Percentiles rank a stretch among this genome's conserved stretches.
These are phyloP conservation scores for Crithidia expoeki DNA, from an alignment of 208 protist genomes.

Conservation along the genomic window DNA sequence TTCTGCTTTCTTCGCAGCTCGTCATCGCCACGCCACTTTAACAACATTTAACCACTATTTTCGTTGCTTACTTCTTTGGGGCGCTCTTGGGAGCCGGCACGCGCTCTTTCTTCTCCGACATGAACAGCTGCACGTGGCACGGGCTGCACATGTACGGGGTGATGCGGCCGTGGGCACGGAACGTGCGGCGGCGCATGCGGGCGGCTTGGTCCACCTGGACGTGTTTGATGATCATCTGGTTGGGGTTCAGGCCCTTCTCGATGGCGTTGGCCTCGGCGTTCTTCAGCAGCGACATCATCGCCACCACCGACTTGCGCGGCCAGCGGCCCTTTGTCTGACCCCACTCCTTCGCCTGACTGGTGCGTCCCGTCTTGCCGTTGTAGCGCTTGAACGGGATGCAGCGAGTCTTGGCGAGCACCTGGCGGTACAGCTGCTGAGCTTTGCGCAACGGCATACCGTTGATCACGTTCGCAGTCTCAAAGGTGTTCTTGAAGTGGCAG, in stretches of 20 bases:
- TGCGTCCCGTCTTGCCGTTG: slow-evolving; percentile 92
- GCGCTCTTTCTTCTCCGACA: slow-evolving; percentile 85
- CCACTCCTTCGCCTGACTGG: slow-evolving; percentile 93
- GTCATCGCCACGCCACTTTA: too few species aligned
- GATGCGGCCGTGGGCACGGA: slow-evolving; percentile 96
- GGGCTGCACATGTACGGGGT: slow-evolving; percentile 93
- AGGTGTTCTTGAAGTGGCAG: slow-evolving; percentile 96
- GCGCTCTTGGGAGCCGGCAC: slow-evolving; percentile 80
- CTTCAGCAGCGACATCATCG: slow-evolving; percentile 90
- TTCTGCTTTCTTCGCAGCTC: too few species aligned
- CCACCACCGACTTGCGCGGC: slow-evolving; percentile 93
- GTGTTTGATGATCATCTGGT: slow-evolving; percentile 94
- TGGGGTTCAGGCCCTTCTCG: slow-evolving; percentile 91
- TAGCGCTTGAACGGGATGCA: slow-evolving; percentile 96
- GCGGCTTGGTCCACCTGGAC: slow-evolving; percentile 92
- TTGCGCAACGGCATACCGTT: slow-evolving; percentile 93
- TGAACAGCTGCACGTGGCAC: slow-evolving; percentile 92
- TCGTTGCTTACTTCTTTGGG: slow-evolving; percentile 91
- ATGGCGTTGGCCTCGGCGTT: slow-evolving; percentile 92
- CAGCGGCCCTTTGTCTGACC: slow-evolving; percentile 93
- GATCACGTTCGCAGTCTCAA: slow-evolving; percentile 93
- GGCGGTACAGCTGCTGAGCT: slow-evolving; percentile 93
- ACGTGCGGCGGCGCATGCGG: slow-evolving; percentile 93
- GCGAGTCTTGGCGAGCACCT: slow-evolving; percentile 94
- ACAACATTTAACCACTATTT: too few species aligned